Evolutionary conservation across 2,329 filamentous ascomycete genomes (phyloP), one percentile per base, ranked within the genome.

Genomic region (Whalleya microplaca): DNA sequence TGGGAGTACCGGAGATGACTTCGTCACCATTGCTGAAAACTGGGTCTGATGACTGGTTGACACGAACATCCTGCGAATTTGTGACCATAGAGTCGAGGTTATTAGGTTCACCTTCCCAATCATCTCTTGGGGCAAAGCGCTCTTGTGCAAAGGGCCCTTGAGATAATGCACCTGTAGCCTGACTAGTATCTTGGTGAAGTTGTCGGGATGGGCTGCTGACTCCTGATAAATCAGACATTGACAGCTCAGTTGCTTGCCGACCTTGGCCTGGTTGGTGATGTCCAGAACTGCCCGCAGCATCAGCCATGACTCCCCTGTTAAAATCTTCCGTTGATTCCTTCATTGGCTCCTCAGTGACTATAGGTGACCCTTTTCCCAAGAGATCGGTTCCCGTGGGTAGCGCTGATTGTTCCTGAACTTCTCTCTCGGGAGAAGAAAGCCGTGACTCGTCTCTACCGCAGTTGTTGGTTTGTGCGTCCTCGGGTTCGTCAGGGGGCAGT

Each of bases 141-240:
- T 54, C 60, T 21, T 45, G 40, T 19, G 45, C 32, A 18, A 47
- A 52, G 19, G 27, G 52, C 18, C 57, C 54, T 14, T 47, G 54
- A 14, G 57, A 56, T 32, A 48, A 45, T 19, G 46, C 61, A 41
- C 42, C 54, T 41, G 58, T 19, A 5, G 59, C 60, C 56, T 68
- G 63, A 43, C 63, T 65, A 5, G 54, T 55, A 12, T 56, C 65
- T 51, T 69, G 69, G 19, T 66, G 65, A 37, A 71, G 61, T 57
- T 71, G 69, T 50, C 62, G 65, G 40, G 67, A 69, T 32, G 67
- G 69, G 29, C 68, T 73, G 58, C 64, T 71, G 50, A 64, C 64
- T 55, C 66, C 57, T 20, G 66, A 69, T 16, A 55, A 20, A 54
- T 66, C 63, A 45, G 68, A 71, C 29, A 63, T 45, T 19, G 63